phyloP scores from a whole-genome alignment of 208 protist species.

The Lotmaria passim region DNA sequence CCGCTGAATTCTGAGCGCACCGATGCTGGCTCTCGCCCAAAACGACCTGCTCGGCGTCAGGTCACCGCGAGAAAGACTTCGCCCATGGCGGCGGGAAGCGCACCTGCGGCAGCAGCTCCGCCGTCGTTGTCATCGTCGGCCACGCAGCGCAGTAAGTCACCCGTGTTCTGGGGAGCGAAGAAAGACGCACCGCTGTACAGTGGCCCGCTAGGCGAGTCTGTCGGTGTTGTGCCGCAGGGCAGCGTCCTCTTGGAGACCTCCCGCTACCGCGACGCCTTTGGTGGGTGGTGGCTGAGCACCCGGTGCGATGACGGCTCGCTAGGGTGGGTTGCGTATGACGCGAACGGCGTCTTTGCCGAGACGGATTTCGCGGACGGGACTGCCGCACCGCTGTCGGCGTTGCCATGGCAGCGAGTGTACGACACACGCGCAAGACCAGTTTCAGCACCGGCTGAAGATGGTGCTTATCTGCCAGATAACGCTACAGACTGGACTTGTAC shows the following conservation, averaged over 20 bases:
- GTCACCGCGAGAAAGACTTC: too few relatives aligned
- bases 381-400: neutral
- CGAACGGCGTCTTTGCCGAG: neutral
- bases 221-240: slow-evolving; percentile 48
- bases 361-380: neutral
- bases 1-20: neutral
- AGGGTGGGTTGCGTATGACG: slow-evolving; percentile 44
- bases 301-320: slow-evolving; percentile 44
- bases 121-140: neutral
- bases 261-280: slow-evolving; percentile 71
- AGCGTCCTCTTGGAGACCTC: slow-evolving; percentile 62
- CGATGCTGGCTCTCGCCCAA: neutral
- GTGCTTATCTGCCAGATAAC: neutral
- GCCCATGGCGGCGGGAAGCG: too few relatives aligned
- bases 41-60: neutral
- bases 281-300: slow-evolving; percentile 71
- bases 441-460: neutral
- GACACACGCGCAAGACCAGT: slow-evolving; percentile 27
- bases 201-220: slow-evolving; percentile 68
- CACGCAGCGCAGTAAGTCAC: slow-evolving; percentile 13
- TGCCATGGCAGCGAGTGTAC: slow-evolving; percentile 50
- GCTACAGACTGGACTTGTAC: neutral
- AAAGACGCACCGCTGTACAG: slow-evolving; percentile 46
- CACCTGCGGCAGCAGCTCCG: neutral
- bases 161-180: slow-evolving; percentile 64